Base-by-base conservation (phyloP, 2,329 filamentous ascomycete genomes). In the Dactylellina leptospora region DNA sequence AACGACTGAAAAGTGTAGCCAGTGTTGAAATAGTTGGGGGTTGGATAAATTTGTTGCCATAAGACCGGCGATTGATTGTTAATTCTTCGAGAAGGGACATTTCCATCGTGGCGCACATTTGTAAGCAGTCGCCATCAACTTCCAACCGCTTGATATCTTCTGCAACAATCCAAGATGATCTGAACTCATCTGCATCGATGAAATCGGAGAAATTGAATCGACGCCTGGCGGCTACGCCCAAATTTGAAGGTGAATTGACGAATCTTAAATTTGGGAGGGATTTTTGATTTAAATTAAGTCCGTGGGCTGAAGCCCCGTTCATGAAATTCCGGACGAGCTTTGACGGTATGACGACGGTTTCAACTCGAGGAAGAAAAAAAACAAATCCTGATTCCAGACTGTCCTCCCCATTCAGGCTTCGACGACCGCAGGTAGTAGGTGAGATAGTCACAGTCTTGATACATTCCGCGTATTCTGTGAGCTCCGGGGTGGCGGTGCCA, bases 301-400 rank as follows among this genome's bases (percentile, higher is more conserved):
- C 60, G 25, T 64, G 60, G 13, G 40, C 50, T 3, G 60, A 64
- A 8, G 60, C 25, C 8, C 48, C 60, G 18, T 64, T 64, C 25
- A 64, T 38, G 18, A 64, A 64, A 16, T 44, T 33, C 20, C 42
- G 28, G 50, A 55, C 47, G 8, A 54, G 40, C 27, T 56, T 45
- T 6, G 60, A 55, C 4, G 60, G 60, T n/a, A 64, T 25, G 20
- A 64, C 36, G 16, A 64, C 60, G 0, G 60, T 55, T 36, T 64
- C 48, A 27, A 64, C 48, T 9, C 42, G 50, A 38, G 60, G 60
- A n/a, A 64, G 40, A 23, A 64, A 64, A 27, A 55, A 64, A 4
- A 64, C 60, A 16, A 64, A 64, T 5, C 60, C 60, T 5, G 60
- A 64, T 16, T 64, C 60, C 25, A 64, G 25, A 25, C 60, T 64